Conservation (phyloP, 441 rosid species). For the Isatis lusitanica region DNA sequence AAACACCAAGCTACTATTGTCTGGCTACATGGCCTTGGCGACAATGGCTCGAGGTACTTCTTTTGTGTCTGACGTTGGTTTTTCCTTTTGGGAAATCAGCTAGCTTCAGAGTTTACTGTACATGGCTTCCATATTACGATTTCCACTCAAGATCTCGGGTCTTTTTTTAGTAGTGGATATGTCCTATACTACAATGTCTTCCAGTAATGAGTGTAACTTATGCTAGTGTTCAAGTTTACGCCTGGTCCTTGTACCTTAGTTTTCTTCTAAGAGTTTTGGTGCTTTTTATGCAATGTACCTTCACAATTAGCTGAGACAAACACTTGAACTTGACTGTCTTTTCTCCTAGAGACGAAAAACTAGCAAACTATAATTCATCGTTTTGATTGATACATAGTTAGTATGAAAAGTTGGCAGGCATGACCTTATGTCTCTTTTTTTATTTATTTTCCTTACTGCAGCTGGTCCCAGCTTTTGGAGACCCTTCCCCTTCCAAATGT, state of each 20-base stretch:
- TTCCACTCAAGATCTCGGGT: neutral
- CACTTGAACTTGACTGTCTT: neutral
- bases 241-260: constrained; percentile 21
- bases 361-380: neutral
- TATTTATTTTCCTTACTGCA: constrained; percentile 38
- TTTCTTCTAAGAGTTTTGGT: neutral
- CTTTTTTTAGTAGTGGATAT: neutral
- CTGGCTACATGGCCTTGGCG: constrained; percentile 99
- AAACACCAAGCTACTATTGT: constrained; percentile 95
- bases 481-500: constrained; percentile 86
- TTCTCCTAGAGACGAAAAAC: neutral
- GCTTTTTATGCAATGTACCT: neutral
- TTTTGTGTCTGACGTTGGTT: neutral
- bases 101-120: neutral
- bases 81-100: neutral
- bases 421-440: neutral
- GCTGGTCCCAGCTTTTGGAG: constrained; percentile 94
- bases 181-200: neutral
- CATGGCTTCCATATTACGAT: neutral
- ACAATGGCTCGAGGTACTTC: constrained; percentile 82
- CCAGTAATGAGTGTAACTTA: neutral
- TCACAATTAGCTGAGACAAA: neutral
- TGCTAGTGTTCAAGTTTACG: constrained; percentile 29
- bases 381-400: neutral
- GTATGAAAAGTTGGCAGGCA: neutral